Evolutionary conservation across 2,329 filamentous ascomycete genomes (phyloP), one percentile per base, ranked within the genome.

Genomic region (Aureobasidium sp.): DNA sequence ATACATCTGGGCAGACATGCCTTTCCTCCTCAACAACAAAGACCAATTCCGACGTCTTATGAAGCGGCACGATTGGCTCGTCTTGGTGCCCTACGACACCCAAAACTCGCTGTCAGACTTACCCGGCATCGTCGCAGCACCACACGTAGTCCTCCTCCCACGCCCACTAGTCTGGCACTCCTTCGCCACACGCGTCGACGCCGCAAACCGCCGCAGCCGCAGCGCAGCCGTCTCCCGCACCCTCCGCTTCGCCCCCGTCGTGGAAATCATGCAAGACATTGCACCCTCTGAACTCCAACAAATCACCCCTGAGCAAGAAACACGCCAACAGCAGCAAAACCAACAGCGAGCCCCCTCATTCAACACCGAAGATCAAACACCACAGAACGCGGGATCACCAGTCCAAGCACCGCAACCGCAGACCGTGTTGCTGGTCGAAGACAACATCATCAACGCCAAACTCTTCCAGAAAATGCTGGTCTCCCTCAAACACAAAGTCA

Each of bases 351-450:
- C 19, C 2, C 31, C 33, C 17, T 54, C 38, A 2, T 7, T 25
- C 29, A 19, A 13, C 29, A 19, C 27, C 4, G 27, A 11, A 33
- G 15, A 11, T 0, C 43, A 38, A 38, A 21, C 17, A 13, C 17
- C 19, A 37, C 29, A 23, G n/a, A 35, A 35, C 8, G 10, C 46
- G 35, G 46, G 31, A 9, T 50, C 57, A 1, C 57, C 57, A 4
- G 33, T 31, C 8, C n/a, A 27, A 25, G 31, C 13, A 11, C 37
- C 40, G 6, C 37, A 38, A 23, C 46, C 37, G 5, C 47, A 47
- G 21, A 60, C 47, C 11, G 45, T 64, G 15, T 21, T 64, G 42
- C 11, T 64, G 13, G 63, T 64, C 3, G 63, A 64, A 40, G 63
- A 64, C 38, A 64, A 64, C 19, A 13, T 43, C 15, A 61, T 64